These are phyloP conservation scores for Vararia minispora DNA, from an alignment of 768 basidiomycete genomes.

Conservation along the genomic window DNA sequence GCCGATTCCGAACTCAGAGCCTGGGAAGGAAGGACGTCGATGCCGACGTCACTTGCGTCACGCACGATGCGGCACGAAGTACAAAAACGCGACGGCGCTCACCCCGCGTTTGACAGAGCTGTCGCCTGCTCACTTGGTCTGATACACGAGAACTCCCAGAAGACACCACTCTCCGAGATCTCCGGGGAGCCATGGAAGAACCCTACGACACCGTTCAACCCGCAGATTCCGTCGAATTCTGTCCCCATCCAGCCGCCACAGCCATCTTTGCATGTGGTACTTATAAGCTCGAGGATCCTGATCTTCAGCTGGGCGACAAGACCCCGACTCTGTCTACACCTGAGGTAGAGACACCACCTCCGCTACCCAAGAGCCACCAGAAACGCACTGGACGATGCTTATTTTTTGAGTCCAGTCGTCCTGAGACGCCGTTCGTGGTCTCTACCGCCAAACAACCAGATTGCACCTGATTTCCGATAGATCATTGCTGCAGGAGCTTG, in stretches of 20 bases:
- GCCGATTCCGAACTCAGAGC: too few species aligned
- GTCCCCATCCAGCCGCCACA: conserved; percentile 48
- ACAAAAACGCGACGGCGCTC: too few species aligned
- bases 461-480: too few species aligned
- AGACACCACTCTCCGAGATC: too few species aligned
- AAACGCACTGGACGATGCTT: conserved; percentile 62
- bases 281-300: conserved; percentile 58
- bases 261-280: conserved; percentile 83
- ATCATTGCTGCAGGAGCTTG: conserved; percentile 51
- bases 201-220: conserved; percentile 63
- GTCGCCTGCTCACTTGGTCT: too few species aligned
- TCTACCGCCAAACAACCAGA: neutral
- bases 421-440: too few species aligned
- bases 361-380: conserved; percentile 18
- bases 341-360: neutral
- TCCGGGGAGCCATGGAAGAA: too few species aligned
- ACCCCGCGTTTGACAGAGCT: too few species aligned
- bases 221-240: conserved; percentile 88
- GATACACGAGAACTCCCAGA: too few species aligned
- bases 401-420: conserved; percentile 38
- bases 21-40: too few species aligned
- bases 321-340: neutral
- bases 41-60: too few species aligned
- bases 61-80: too few species aligned
- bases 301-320: neutral